phyloP scores from a whole-genome alignment of 164 flowering plant species.

The Aristolochia contorta region DNA sequence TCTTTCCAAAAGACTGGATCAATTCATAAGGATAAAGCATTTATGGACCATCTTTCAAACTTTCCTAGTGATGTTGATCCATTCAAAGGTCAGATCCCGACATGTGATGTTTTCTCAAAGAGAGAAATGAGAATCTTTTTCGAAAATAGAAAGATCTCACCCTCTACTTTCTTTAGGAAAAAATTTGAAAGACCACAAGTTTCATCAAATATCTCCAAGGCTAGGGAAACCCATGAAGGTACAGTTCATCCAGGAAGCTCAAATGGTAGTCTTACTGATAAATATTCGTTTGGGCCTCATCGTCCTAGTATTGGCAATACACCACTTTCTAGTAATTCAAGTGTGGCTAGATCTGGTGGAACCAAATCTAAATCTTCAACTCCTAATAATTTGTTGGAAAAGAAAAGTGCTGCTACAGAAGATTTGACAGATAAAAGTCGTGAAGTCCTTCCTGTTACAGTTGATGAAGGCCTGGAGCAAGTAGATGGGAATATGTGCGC shows the following conservation, averaged over 20 bases:
- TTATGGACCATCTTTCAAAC: conserved; percentile 15
- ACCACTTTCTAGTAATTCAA: conserved; percentile 16
- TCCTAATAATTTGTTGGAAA: neutral
- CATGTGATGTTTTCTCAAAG: conserved; percentile 64
- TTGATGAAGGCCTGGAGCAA: conserved; percentile 33
- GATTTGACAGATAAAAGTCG: conserved; percentile 19
- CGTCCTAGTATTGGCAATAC: conserved; percentile 16
- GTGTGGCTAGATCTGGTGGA: conserved; percentile 15
- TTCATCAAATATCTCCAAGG: conserved; percentile 11
- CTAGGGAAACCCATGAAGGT: conserved; percentile 6
- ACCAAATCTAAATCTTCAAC: neutral
- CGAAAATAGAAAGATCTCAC: conserved; percentile 44
- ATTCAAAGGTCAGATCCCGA: conserved; percentile 74
- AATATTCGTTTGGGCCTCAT: conserved; percentile 10
- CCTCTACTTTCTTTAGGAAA: conserved; percentile 35
- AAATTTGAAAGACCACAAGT: conserved; percentile 20
- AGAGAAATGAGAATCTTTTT: conserved; percentile 64
- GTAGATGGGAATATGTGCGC: conserved; percentile 89
- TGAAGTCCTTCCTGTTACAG: conserved; percentile 18
- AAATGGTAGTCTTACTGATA: conserved; percentile 22
- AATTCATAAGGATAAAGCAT: conserved; percentile 6
- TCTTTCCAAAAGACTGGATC: conserved; percentile 15
- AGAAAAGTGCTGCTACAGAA: conserved; percentile 7
- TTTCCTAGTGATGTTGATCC: conserved; percentile 37
- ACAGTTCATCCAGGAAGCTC: conserved; percentile 13